phyloP scores from a whole-genome alignment of 768 basidiomycete species.

The Suillus subluteus region DNA sequence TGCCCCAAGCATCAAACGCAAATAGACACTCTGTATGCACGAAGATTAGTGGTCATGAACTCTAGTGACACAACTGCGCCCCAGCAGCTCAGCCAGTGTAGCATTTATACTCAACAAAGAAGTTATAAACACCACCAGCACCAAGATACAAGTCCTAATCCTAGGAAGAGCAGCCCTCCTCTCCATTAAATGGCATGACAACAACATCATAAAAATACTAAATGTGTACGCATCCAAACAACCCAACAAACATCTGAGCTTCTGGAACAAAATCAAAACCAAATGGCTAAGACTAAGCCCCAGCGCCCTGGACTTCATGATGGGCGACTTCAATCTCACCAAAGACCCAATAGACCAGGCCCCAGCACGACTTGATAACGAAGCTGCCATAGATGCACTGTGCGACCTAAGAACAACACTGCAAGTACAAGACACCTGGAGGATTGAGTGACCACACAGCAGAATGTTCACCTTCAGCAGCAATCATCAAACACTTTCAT shows the following conservation, averaged over 20 bases:
- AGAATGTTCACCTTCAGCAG: not conserved
- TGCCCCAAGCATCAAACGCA: not conserved
- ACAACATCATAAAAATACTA: too few relatives aligned
- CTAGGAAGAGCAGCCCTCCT: too few relatives aligned
- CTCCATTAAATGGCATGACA: too few relatives aligned
- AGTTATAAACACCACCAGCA: not conserved
- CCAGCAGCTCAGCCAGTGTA: not conserved
- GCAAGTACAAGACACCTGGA: not conserved
- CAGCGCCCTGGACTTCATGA: too few relatives aligned
- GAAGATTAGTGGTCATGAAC: not conserved
- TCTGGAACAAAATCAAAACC: too few relatives aligned
- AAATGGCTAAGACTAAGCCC: rapidly evolving
- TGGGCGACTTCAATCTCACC: too few relatives aligned
- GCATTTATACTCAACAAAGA: not conserved
- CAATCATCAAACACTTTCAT: not conserved
- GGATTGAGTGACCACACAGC: not conserved
- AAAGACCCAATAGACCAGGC: too few relatives aligned
- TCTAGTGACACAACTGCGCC: not conserved
- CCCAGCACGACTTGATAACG: too few relatives aligned
- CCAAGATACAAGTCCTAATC: too few relatives aligned
- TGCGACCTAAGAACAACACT: not conserved
- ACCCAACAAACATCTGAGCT: too few relatives aligned
- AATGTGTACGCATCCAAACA: too few relatives aligned
- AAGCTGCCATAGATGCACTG: too few relatives aligned
- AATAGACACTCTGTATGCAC: not conserved